phyloP scores from a whole-genome alignment of 805 yeast genomes.

The Kazachstania taianensis region DNA sequence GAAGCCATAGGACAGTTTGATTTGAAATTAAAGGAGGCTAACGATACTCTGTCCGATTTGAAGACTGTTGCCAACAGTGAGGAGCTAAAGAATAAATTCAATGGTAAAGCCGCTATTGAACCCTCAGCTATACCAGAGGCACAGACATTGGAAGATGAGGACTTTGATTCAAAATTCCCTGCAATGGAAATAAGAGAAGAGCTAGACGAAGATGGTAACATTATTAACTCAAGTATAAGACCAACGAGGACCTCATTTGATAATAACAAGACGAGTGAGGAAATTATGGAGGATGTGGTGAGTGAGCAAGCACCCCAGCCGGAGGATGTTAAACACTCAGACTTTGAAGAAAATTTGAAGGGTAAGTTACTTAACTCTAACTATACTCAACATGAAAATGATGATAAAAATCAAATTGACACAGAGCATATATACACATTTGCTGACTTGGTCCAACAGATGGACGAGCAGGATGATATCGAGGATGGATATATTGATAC shows the following conservation, averaged over 20 bases:
- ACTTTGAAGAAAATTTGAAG: slow-evolving; percentile 11
- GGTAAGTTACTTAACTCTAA: slow-evolving; percentile 6
- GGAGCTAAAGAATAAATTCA: neutral
- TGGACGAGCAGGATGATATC: slow-evolving; percentile 24
- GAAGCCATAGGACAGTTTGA: slow-evolving; percentile 35
- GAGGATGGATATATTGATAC: slow-evolving; percentile 19
- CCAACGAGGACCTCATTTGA: slow-evolving; percentile 24
- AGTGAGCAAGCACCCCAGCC: slow-evolving; percentile 3
- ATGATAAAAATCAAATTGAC: slow-evolving; percentile 10
- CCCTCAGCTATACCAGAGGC: neutral
- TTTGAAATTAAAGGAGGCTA: slow-evolving; percentile 33
- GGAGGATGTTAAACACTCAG: slow-evolving; percentile 10
- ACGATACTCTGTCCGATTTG: slow-evolving; percentile 25
- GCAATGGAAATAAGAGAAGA: slow-evolving; percentile 78
- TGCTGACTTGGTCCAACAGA: slow-evolving; percentile 25
- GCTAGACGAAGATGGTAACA: slow-evolving; percentile 73
- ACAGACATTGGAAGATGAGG: slow-evolving; percentile 16
- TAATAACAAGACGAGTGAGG: neutral
- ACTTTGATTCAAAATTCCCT: slow-evolving; percentile 58
- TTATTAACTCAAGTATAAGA: slow-evolving; percentile 38
- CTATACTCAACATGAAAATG: neutral
- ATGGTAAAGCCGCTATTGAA: neutral
- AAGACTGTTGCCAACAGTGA: slow-evolving; percentile 5
- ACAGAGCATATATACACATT: slow-evolving; percentile 24
- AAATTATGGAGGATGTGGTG: neutral